Base-by-base conservation (phyloP, 2,329 filamentous ascomycete genomes). In the Diaporthe vaccinii region DNA sequence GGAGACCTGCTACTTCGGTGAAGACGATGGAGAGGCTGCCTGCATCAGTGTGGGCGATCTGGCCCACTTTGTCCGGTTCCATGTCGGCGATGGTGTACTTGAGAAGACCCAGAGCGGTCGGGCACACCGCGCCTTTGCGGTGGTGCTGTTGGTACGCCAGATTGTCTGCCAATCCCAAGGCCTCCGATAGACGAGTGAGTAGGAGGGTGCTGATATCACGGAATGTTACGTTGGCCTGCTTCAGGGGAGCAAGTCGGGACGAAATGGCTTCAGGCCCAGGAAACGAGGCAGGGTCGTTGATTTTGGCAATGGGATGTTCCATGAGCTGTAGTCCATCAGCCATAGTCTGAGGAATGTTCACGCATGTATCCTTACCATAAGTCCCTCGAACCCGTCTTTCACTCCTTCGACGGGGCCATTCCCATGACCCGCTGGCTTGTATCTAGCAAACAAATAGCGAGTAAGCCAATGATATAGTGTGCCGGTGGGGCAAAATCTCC, bases 11-110 rank as follows among this genome's bases (percentile, higher is more conserved):
- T 1, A 69, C 65, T 14, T 69, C 65, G 1, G 65, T 69, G 49
- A 69, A 69, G 15, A 69, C 65, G 31, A 69, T 69, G 3, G 65
- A 69, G n/a, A 69, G 65, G 2, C 65, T 69, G 8, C 65, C 65
- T 7, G 65, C 65, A 15, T 69, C 65, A 1, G 46, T 69, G 65
- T 69, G 65, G n/a, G 65, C 65, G 17, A 69, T 69, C 34, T 69
- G 65, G 9, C 65, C 65, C 3, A 69, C 65, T 12, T 69, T 69
- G 8, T 69, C 65, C 8, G 65, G 65, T 22, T 69, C 65, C 22
- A 10, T 39, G n/a, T 69, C 65, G 49, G 65, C 65, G 6, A 69
- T 25, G 4, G 65, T 69, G n/a, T 69, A 69, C n/a, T 69, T 69
- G 2, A 69, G 49, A 22, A 69, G 49, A 7, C 65, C 65, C 10